Conservation (phyloP, 2,329 filamentous ascomycete genomes). For the Colletotrichum lupini region DNA sequence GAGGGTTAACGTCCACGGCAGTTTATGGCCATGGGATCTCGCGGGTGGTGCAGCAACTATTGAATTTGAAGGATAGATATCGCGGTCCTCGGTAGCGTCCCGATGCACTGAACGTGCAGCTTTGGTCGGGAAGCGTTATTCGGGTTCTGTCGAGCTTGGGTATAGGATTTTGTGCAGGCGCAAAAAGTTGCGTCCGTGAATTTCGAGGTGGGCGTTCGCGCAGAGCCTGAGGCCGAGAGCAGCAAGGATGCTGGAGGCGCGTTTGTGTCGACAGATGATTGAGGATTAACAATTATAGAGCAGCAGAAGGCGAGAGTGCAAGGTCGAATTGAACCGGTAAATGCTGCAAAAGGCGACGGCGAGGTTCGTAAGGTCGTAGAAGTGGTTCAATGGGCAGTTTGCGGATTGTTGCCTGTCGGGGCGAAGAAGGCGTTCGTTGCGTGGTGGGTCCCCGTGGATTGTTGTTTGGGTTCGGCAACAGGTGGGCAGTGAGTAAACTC, state of each 20-base stretch:
- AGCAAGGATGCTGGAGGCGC: constrained; percentile 3
- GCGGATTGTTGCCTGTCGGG: constrained; percentile 19
- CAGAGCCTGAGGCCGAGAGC: constrained; percentile 20
- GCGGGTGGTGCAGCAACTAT: constrained; percentile 4
- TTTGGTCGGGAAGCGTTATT: constrained; percentile 5
- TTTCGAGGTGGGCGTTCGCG: constrained; percentile 29
- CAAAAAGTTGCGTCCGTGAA: constrained; percentile 34
- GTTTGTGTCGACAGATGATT: constrained; percentile 3
- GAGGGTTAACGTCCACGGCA: constrained; percentile 31
- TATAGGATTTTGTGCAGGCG: constrained; percentile 17
- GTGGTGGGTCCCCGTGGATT: constrained; percentile 23
- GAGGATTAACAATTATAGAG: constrained; percentile 27
- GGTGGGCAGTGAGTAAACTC: background rate
- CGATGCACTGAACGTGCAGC: constrained; percentile 11
- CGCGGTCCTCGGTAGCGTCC: constrained; percentile 6
- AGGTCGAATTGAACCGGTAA: constrained; percentile 18
- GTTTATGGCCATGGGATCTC: constrained; percentile 32
- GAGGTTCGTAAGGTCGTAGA: constrained; percentile 4
- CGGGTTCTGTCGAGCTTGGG: constrained; percentile 30
- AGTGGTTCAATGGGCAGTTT: constrained; percentile 10
- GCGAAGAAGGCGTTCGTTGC: constrained; percentile 24
- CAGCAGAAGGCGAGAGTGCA: background rate
- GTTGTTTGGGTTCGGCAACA: constrained; percentile 30
- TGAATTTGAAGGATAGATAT: constrained; percentile 11
- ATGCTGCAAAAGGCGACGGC: constrained; percentile 20